Conservation (phyloP, 352 stramenopile species). For the Globisporangium parvum region DNA sequence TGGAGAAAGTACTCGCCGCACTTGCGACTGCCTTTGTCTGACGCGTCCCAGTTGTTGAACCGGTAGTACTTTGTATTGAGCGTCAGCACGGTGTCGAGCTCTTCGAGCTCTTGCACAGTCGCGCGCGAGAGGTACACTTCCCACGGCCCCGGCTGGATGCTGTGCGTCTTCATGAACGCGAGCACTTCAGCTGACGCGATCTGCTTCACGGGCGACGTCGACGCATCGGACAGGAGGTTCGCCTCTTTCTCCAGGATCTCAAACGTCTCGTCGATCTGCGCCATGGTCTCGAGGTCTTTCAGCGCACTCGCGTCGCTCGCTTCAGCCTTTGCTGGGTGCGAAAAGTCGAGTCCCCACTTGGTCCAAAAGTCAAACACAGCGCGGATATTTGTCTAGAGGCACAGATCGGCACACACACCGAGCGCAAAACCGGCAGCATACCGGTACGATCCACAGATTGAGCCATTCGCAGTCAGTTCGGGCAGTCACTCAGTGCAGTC, state of each 20-base stretch:
- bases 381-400: slow-evolving; percentile 52
- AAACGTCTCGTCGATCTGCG: slow-evolving; percentile 51
- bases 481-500: no score
- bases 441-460: no score
- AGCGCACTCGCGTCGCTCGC: slow-evolving; percentile 20
- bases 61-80: slow-evolving; percentile 75
- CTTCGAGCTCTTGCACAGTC: slow-evolving; percentile 56
- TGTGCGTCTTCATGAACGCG: slow-evolving; percentile 75
- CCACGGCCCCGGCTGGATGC: slow-evolving; percentile 70
- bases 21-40: slow-evolving; percentile 59
- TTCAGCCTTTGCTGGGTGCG: slow-evolving; percentile 19
- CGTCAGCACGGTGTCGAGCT: slow-evolving; percentile 56
- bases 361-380: slow-evolving; percentile 80
- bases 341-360: slow-evolving; percentile 76
- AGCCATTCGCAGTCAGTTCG: slow-evolving; percentile 2
- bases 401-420: not conserved
- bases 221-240: slow-evolving; percentile 45
- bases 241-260: slow-evolving; percentile 59
- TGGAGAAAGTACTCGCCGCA: slow-evolving; percentile 79
- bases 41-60: slow-evolving; percentile 69
- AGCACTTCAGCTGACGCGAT: slow-evolving; percentile 56
- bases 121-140: slow-evolving; percentile 73
- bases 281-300: slow-evolving; percentile 33
- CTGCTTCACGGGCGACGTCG: slow-evolving; percentile 62
- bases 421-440: no score